phyloP scores from a whole-genome alignment of 2,329 filamentous ascomycete genomes.

The Ophiocordyceps sinensis region DNA sequence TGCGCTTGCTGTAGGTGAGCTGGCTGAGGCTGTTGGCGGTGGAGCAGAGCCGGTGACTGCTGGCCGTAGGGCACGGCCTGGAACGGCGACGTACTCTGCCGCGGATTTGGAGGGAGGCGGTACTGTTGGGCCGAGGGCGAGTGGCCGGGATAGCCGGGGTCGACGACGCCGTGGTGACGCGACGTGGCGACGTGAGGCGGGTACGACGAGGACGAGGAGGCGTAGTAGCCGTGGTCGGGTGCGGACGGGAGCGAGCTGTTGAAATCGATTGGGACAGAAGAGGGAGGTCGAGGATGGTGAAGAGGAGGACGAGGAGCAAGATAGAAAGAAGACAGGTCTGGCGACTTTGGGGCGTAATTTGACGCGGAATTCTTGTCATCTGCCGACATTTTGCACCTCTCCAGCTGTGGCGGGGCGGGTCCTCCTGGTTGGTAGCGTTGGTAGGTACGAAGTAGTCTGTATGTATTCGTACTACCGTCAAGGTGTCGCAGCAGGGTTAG shows the following conservation, averaged over 20 bases:
- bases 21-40: slow-evolving; percentile 1
- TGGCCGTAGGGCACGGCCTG: slow-evolving; percentile 5
- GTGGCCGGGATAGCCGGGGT: slow-evolving; percentile 10
- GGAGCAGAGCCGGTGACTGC: slow-evolving; percentile 5
- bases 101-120: slow-evolving; percentile 8
- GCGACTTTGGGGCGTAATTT: slow-evolving; percentile 42
- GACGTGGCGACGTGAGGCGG: neutral
- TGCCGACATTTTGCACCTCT: slow-evolving; percentile 26
- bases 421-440: slow-evolving; percentile 1
- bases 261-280: slow-evolving; percentile 12
- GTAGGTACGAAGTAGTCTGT: no score
- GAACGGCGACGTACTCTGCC: slow-evolving; percentile 3
- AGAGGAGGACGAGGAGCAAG: neutral
- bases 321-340: slow-evolving; percentile 43
- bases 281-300: neutral
- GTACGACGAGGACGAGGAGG: slow-evolving; percentile 13
- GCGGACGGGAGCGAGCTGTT: slow-evolving; percentile 15
- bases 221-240: slow-evolving; percentile 9
- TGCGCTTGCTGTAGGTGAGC: neutral
- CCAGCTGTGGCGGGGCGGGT: neutral
- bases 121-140: slow-evolving; percentile 8
- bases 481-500: neutral
- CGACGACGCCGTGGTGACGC: slow-evolving; percentile 12
- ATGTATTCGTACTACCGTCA: no score
- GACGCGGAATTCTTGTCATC: slow-evolving; percentile 24